Evolutionary conservation across 441 rosid genomes (phyloP), one percentile per base, ranked within the genome.

Genomic region (Pelargonium myrrhifolium): DNA sequence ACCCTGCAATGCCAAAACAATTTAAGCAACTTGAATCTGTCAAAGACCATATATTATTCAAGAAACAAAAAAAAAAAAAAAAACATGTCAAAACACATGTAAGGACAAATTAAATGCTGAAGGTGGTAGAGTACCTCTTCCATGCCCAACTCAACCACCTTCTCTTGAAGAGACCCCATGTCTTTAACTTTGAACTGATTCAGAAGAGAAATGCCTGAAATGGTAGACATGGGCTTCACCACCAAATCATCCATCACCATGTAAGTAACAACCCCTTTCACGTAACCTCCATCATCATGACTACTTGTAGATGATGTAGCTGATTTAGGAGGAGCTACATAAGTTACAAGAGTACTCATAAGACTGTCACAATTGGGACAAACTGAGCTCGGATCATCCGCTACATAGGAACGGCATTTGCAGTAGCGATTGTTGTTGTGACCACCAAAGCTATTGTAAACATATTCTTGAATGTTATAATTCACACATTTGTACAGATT

Each of bases 221-320:
- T 68, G 14, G 65, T 75, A 7, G 81, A 72, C 82, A 81, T 39
- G 0, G 81, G 75, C 24, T 43, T 64, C 17, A 82, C 78, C 12
- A 5, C 14, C 15, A 77, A 59, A 73, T 77, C 71, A 61, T 77
- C 81, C 72, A 63, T 75, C 24, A 76, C 79, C 77, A 68, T 74
- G 42, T 73, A 79, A 0, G 74, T 81, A 9, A 73, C 78, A 20
- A 64, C 37, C 0, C 72, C 81, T 51, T 64, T 76, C 65, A 77
- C 85, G 40, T 42, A 76, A 15, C 80, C 79, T 43, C 69, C 77
- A 20, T 72, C 70, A 5, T 9, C 61, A 18, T 18, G 12, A 8
- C 18, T 14, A 47, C 18, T 2, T 3, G 55, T 0, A 2, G 18
- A 3, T 4, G 55, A 47, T 0, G 55, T 0, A 4, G 0, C 8